A percentile compares a stretch with the other conserved stretches of the same genome.
These are phyloP conservation scores for Monosporascus sp. DNA, from an alignment of 2,329 filamentous ascomycete species.

Conservation along the genomic window DNA sequence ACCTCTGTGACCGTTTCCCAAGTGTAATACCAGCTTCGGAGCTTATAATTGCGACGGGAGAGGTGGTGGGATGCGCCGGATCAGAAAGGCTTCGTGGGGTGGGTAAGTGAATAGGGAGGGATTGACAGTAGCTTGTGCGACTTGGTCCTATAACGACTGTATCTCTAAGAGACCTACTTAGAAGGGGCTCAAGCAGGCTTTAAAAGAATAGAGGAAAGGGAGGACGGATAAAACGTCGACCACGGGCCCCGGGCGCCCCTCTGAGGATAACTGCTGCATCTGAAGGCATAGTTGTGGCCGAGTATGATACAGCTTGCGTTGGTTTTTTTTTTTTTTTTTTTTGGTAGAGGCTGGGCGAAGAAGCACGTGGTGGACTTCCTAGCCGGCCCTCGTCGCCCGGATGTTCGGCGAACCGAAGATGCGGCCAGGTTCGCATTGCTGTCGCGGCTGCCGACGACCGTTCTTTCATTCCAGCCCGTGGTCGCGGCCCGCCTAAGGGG, in stretches of 20 bases:
- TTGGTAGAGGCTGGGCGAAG: constrained; percentile 63
- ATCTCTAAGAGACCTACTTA: too few relatives aligned
- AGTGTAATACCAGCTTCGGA: too few relatives aligned
- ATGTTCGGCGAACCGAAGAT: constrained; percentile 28
- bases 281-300: constrained; percentile 64
- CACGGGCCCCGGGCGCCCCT: constrained; percentile 59
- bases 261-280: constrained; percentile 59
- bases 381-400: constrained; percentile 35
- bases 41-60: too few relatives aligned
- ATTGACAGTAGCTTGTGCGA: too few relatives aligned
- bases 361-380: constrained; percentile 60
- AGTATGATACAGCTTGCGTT: constrained; percentile 61
- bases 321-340: constrained; percentile 43
- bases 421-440: constrained; percentile 43
- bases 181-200: too few relatives aligned
- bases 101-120: too few relatives aligned
- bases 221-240: constrained; percentile 70
- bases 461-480: constrained; percentile 47
- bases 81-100: too few relatives aligned
- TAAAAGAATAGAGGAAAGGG: constrained; percentile 36
- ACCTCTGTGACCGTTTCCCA: too few relatives aligned
- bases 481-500: constrained; percentile 16
- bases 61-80: too few relatives aligned
- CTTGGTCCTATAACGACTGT: too few relatives aligned
- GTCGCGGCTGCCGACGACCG: constrained; percentile 36